Evolutionary conservation across 768 basidiomycete species (phyloP), one percentile per base, ranked within the genome.

Genomic region (Dentipellis fragilis): DNA sequence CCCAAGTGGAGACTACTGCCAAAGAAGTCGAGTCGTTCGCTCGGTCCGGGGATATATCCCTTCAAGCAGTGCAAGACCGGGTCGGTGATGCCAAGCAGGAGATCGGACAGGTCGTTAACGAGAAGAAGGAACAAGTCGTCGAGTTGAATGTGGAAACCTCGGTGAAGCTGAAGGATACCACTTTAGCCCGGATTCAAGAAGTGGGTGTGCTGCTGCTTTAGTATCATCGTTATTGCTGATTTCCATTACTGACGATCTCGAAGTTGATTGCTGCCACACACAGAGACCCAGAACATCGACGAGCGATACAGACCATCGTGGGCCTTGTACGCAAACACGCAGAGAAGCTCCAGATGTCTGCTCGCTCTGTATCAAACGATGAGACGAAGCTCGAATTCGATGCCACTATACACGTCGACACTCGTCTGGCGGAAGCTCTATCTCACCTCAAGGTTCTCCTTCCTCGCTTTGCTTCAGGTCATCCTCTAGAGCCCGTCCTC

Each of bases 391-490:
- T 34, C 36, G 49, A 23, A 10, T n/a, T 53, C n/a, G 49, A 53
- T 11, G 37, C 56, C 10, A n/a, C 36, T n/a, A n/a, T 59, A 11
- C 39, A 46, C 7, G 16, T 46, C n/a, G 55, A 62, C 38, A 34
- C 55, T 6, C 21, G 36, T 12, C 49, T 62, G 14, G 37, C 50
- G 10, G 36, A 48, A n/a, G 45, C 52, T 34, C 47, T 61, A 19
- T 37, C 16, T 7, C 55, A 56, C 38, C 14, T 57, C 2, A 50
- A 54, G 42, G 45, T 37, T n/a, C 35, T 62, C 17, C 52, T 62
- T 3, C 56, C 60, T 19, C 54, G 60, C 6, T 54, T 59, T 54
- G 55, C 60, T 14, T 49, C 52, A 12, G 50, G 56, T 5, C 51
- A 51, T 19, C 49, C 58, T 12, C 51, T 61, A 9, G 40, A 50